Evolutionary conservation across 148 eudicot genomes (phyloP).

Genomic region (Euryodendron excelsum): DNA sequence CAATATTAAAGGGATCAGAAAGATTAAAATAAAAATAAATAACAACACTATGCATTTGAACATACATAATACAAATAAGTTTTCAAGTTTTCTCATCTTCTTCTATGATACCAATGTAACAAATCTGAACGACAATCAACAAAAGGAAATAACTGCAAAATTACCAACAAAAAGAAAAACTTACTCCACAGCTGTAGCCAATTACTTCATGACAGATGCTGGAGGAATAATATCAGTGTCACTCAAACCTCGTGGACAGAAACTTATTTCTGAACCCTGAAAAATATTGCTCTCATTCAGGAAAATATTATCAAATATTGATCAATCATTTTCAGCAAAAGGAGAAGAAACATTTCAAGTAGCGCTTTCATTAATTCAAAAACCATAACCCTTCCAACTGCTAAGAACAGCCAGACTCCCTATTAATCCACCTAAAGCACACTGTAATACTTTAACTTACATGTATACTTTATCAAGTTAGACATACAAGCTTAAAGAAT

Average conservation of each 20-base stretch:
- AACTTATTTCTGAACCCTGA: slow-evolving; percentile 54
- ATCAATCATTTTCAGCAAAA: neutral
- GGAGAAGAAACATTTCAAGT: neutral
- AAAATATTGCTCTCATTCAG: slow-evolving; percentile 5
- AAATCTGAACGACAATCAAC: neutral
- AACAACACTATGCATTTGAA: neutral
- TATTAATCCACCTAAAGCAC: slow-evolving; percentile 4
- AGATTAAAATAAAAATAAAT: neutral
- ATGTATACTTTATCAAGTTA: too few species aligned
- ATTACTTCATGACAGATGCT: slow-evolving; percentile 55
- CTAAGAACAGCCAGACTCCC: neutral
- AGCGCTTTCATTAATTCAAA: neutral
- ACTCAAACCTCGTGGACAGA: slow-evolving; percentile 26
- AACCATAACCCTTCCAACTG: neutral
- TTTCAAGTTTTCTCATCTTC: neutral
- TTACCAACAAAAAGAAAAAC: slow-evolving; percentile 15
- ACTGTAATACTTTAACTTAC: too few species aligned
- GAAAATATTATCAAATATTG: neutral
- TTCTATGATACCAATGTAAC: neutral
- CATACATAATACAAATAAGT: neutral
- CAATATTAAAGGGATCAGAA: neutral
- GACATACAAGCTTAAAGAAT: too few species aligned
- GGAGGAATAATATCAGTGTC: slow-evolving; percentile 60
- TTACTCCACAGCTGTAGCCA: slow-evolving; percentile 83
- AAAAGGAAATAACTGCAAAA: neutral